phyloP scores from a whole-genome alignment of 495 filamentous ascomycete genomes.

The Penicillium goetzii region DNA sequence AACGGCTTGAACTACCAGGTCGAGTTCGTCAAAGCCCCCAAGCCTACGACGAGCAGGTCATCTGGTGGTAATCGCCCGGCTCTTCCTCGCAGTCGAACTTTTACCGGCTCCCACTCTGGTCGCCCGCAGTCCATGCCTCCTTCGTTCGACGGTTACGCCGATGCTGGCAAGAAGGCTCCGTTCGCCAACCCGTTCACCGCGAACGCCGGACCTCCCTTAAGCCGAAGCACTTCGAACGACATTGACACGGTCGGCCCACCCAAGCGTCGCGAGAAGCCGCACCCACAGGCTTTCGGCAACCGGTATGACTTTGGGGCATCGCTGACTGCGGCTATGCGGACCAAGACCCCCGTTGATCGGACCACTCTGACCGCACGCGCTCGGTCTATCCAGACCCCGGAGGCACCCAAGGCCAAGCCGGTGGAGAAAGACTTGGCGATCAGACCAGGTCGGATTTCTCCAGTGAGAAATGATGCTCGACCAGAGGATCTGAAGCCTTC shows the following conservation, averaged over 20 bases:
- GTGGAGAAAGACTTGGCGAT: constrained; percentile 18
- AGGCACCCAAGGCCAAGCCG: constrained; percentile 16
- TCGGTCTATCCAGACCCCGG: constrained; percentile 30
- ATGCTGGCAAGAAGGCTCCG: constrained; percentile 53
- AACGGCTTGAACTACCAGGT: constrained; percentile 82
- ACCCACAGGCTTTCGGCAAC: constrained; percentile 80
- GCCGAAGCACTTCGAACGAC: constrained; percentile 35
- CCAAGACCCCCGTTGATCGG: constrained; percentile 56
- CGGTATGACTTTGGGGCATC: constrained; percentile 95
- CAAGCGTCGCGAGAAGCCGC: constrained; percentile 59
- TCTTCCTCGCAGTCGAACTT: constrained; percentile 74
- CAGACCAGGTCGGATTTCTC: constrained; percentile 21
- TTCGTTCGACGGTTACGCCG: constrained; percentile 71
- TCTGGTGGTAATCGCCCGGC: constrained; percentile 59
- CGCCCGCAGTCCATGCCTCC: constrained; percentile 66
- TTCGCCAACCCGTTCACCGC: constrained; percentile 61
- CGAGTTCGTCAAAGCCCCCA: constrained; percentile 80
- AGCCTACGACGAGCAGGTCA: constrained; percentile 55
- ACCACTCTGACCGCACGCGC: constrained; percentile 48
- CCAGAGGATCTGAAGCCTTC: constrained; percentile 46
- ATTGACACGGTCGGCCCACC: constrained; percentile 48
- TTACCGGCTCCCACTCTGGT: constrained; percentile 43
- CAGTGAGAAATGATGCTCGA: constrained; percentile 29
- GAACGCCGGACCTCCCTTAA: constrained; percentile 54
- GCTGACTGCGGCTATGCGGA: constrained; percentile 77